Evolutionary conservation across 2,329 filamentous ascomycete species (phyloP), one percentile per base, ranked within the genome.

Genomic region (Alternaria arborescens): DNA sequence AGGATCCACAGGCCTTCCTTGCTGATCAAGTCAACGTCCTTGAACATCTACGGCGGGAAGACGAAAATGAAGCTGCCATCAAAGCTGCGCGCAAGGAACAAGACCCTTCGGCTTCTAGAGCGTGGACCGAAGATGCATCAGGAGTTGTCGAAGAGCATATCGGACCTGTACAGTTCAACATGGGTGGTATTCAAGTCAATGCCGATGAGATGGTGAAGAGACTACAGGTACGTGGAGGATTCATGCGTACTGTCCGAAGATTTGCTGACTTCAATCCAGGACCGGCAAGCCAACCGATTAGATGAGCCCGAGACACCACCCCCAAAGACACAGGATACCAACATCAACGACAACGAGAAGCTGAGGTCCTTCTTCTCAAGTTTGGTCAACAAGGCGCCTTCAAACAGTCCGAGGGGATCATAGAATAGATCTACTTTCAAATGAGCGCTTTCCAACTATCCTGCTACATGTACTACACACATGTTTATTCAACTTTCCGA

Each of bases 111-210:
- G 66, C 70, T 22, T 50, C 38, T 11, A 61, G 73, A 11, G 64
- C 67, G 0, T 74, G 56, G 44, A 50, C 58, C 2, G 74, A 77
- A 0, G 75, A 76, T 22, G 66, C 62, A 8, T 77, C 76, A 41
- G 75, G 77, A n/a, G 74, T 80, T 11, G 77, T 80, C 5, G 78
- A 80, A 55, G 77, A 80, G 60, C 93, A 97, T 71, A 97, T 97
- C 72, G 94, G 94, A 0, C 93, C 94, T 0, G 93, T 97, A 66
- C 93, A 97, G 75, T 97, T 98, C 82, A 99, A 99, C 77, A 95
- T 99, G 86, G 95, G 95, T 42, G 95, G 95, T 54, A 97, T 99
- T 65, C 93, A 97, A 76, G 92, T 97, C 30, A 93, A 97, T 79
- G 93, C 93, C 8, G 94, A 97, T 74, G 93, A 97, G 72, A 95